phyloP scores from a whole-genome alignment of 2,329 filamentous ascomycete genomes.

The Aspergillus tamarii region DNA sequence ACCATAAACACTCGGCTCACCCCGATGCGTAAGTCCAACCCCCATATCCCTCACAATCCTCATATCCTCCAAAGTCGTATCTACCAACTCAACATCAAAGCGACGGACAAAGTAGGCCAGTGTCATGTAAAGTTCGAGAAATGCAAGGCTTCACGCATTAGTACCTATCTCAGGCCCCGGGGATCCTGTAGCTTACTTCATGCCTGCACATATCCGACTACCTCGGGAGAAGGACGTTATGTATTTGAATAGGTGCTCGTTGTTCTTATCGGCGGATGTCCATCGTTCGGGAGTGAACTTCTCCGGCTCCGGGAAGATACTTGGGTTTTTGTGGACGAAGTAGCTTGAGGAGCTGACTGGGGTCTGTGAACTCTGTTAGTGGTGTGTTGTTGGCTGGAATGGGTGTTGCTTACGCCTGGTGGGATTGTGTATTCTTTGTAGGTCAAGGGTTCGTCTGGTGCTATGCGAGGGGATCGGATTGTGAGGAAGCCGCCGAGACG shows the following conservation, averaged over 20 bases:
- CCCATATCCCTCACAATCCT: not conserved
- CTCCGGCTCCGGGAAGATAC: slow-evolving; percentile 24
- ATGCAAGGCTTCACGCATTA: not conserved
- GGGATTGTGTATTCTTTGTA: slow-evolving; percentile 28
- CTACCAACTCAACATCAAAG: slow-evolving; percentile 1
- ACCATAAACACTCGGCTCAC: not conserved
- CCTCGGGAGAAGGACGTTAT: slow-evolving; percentile 31
- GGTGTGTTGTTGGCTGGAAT: no score
- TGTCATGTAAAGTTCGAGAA: not conserved
- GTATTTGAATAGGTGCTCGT: slow-evolving; percentile 25
- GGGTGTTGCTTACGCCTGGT: slow-evolving; percentile 23
- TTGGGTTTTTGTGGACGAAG: slow-evolving; percentile 27
- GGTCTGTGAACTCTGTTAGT: slow-evolving; percentile 14
- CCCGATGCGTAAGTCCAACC: not conserved
- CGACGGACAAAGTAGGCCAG: not conserved
- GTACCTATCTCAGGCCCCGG: not conserved
- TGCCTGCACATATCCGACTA: slow-evolving; percentile 27
- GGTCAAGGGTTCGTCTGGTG: slow-evolving; percentile 10
- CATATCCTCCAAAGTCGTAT: not conserved
- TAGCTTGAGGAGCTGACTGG: slow-evolving; percentile 40
- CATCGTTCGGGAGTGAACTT: slow-evolving; percentile 31
- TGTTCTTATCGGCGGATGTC: slow-evolving; percentile 22
- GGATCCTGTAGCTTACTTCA: slow-evolving; percentile 23
- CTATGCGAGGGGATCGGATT: slow-evolving; percentile 12
- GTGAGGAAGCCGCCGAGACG: slow-evolving; percentile 10